Conservation (phyloP, 306 rosid genomes). For the Delonix regia region DNA sequence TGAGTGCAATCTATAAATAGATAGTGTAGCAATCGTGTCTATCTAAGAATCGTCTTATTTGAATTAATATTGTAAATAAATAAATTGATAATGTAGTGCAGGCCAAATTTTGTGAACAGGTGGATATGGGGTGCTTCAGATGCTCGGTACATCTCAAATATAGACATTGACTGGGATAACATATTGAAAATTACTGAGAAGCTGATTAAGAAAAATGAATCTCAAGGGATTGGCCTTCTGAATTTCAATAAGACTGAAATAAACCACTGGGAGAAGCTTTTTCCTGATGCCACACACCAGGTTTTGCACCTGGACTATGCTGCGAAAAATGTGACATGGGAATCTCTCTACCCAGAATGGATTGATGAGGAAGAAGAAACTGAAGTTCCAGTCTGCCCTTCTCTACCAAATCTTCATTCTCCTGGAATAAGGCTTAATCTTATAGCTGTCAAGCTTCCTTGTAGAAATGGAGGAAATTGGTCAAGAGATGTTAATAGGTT, state of each 20-base stretch:
- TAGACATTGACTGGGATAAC: constrained; percentile 61
- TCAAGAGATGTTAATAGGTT: constrained; percentile 89
- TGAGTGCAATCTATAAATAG: neutral
- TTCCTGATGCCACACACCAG: constrained; percentile 58
- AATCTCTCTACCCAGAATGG: constrained; percentile 91
- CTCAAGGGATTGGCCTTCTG: constrained; percentile 74
- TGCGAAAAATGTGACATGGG: constrained; percentile 76
- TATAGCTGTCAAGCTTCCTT: constrained; percentile 81
- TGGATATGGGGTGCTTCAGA: constrained; percentile 92
- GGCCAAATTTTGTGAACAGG: constrained; percentile 52
- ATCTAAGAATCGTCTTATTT: neutral
- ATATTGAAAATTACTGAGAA: constrained; percentile 51
- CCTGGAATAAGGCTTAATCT: constrained; percentile 70
- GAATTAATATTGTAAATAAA: neutral
- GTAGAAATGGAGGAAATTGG: constrained; percentile 73
- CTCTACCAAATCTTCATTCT: constrained; percentile 63
- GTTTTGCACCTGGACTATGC: constrained; percentile 61
- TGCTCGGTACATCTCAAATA: constrained; percentile 56
- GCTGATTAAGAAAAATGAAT: constrained; percentile 44
- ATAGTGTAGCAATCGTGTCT: neutral
- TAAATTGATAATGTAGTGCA: neutral
- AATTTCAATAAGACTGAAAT: constrained; percentile 72
- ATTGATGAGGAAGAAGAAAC: constrained; percentile 93
- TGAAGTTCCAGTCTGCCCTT: constrained; percentile 78
- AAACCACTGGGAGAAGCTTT: constrained; percentile 58